Base-by-base conservation (phyloP, 768 basidiomycete genomes). In the Leccinellum albellum region DNA sequence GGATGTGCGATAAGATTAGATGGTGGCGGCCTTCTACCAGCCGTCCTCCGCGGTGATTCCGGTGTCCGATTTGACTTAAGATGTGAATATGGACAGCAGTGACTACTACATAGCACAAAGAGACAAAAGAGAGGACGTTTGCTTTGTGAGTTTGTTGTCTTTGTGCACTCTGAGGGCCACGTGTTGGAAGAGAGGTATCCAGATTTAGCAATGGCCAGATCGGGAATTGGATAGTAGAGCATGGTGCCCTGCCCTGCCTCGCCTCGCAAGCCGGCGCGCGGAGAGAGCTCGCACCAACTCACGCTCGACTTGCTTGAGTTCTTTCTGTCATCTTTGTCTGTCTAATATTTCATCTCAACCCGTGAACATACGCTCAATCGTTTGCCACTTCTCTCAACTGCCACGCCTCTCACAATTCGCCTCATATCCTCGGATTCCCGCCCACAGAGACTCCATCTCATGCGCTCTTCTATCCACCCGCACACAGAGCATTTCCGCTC, bases 1-100 rank as follows among this genome's bases (percentile, higher is more conserved):
- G 55, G 55, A 61, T 50, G 47, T 17, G 24, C 31, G 69, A 70
- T 70, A 67, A 71, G 69, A 70, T 70, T 67, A 70, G 69, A 70
- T 67, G 31, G 50, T 61, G 53, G 58, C 40, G 13, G 26, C 33
- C 10, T 40, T n/a, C n/a, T 37, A 53, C n/a, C n/a, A 52, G 58
- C 63, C 54, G 58, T 17, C 20, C 40, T 42, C 40, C 0, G n/a
- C 40, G 40, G 40, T 20, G 10, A 20, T 20, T 42, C n/a, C 40
- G 40, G 40, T 20, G 20, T 12, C 40, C 40, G n/a, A 9, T 20
- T 32, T 12, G 40, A 20, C 10, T 20, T 12, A 2, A 4, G 20
- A 42, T 10, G 37, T n/a, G 37, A 37, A 37, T n/a, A 37, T 7
- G 17, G 20, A 42, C n/a, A 20, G 40, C 10, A 20, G 20, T 42